Conservation (phyloP, 2,329 filamentous ascomycete genomes). For the Talaromyces sp. region DNA sequence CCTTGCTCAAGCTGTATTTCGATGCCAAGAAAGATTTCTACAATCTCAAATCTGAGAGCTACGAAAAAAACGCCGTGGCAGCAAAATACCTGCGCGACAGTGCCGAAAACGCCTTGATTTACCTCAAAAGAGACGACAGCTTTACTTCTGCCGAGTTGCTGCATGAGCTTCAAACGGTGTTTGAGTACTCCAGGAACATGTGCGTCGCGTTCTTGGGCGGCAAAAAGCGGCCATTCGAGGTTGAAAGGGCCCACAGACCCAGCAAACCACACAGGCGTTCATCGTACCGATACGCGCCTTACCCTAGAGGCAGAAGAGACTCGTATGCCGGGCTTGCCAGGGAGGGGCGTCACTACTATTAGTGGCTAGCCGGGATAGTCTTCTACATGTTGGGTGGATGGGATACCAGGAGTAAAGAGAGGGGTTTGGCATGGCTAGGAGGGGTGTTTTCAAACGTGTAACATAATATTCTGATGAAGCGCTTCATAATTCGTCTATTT, state of each 20-base stretch:
- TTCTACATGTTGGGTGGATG: neutral
- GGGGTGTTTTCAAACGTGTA: neutral
- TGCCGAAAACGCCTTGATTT: constrained; percentile 36
- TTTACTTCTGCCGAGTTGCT: constrained; percentile 17
- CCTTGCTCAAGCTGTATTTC: constrained; percentile 27
- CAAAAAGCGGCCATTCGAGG: constrained; percentile 35
- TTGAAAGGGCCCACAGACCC: neutral
- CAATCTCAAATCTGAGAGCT: constrained; percentile 19
- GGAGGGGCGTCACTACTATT: neutral
- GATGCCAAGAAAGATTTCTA: constrained; percentile 34
- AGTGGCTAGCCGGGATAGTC: neutral
- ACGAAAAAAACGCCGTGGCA: constrained; percentile 18
- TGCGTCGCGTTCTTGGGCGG: constrained; percentile 33
- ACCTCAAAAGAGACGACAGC: constrained; percentile 23
- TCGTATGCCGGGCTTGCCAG: neutral
- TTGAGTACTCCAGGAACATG: constrained; percentile 28
- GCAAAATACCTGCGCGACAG: constrained; percentile 41
- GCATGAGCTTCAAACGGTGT: constrained; percentile 27
- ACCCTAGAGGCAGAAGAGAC: neutral
- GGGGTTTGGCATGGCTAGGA: neutral
- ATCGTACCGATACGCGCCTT: neutral
- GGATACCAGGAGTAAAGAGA: neutral
- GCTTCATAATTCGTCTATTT: too few species aligned
- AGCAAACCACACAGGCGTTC: neutral
- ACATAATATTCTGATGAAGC: neutral